phyloP scores from a whole-genome alignment of 2,329 filamentous ascomycete species.

The Westerdykella sp. region DNA sequence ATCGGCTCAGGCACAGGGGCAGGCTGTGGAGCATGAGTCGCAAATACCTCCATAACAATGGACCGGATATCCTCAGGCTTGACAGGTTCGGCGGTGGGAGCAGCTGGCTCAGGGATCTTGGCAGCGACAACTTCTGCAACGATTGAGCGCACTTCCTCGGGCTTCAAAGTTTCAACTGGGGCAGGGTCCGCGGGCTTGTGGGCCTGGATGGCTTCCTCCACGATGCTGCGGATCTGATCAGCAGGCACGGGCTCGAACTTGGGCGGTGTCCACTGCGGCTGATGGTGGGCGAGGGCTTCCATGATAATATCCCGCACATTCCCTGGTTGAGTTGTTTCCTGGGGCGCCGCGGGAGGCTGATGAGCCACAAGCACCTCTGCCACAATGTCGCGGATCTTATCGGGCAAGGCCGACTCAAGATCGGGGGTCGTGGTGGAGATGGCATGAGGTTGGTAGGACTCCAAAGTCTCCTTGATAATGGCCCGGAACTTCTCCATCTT shows the following conservation, averaged over 20 bases:
- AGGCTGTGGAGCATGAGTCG: constrained; percentile 23
- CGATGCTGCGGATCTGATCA: constrained; percentile 63
- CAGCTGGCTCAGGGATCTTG: constrained; percentile 1
- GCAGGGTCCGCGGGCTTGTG: constrained; percentile 27
- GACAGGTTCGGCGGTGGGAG: constrained; percentile 5
- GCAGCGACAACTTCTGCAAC: constrained; percentile 5
- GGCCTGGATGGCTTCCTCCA: constrained; percentile 58
- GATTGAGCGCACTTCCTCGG: constrained; percentile 58
- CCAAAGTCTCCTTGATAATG: constrained; percentile 57
- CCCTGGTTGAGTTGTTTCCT: constrained; percentile 8
- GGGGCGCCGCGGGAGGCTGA: constrained; percentile 22
- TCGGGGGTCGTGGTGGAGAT: constrained; percentile 21
- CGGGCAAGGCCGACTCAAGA: constrained; percentile 43
- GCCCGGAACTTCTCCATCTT: constrained; percentile 70
- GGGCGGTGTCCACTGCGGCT: constrained; percentile 17
- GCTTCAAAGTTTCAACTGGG: constrained; percentile 17
- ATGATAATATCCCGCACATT: constrained; percentile 19
- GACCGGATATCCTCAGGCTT: constrained; percentile 20
- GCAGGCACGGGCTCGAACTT: constrained; percentile 39
- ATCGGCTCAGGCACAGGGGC: constrained; percentile 25
- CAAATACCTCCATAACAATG: constrained; percentile 27
- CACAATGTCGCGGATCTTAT: constrained; percentile 60
- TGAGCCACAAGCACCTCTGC: constrained; percentile 57
- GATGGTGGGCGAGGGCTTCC: constrained; percentile 20
- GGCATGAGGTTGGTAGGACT: constrained; percentile 38